phyloP scores from a whole-genome alignment of 2,329 filamentous ascomycete species.

The Epichloe coenophiala region DNA sequence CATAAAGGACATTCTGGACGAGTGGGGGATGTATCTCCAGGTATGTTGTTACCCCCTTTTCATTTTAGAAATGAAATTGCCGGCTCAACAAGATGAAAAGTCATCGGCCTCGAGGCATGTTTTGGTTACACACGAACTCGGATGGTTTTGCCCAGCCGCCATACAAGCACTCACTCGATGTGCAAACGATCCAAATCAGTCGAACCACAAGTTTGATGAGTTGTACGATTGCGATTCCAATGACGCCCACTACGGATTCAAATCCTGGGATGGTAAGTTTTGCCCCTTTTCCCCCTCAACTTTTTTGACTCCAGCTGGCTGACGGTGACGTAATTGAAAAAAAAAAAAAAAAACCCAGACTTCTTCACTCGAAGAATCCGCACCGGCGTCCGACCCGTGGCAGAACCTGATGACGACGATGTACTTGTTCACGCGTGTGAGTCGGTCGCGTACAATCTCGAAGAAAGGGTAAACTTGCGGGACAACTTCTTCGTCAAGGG shows the following conservation, averaged over 20 bases:
- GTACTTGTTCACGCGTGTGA: conserved; percentile 53
- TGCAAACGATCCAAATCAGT: conserved; percentile 29
- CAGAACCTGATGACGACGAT: conserved; percentile 35
- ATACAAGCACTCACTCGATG: conserved; percentile 34
- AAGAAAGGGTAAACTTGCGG: conserved; percentile 34
- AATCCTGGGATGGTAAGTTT: conserved; percentile 47
- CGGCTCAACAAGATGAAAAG: conserved; percentile 8
- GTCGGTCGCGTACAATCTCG: conserved; percentile 41
- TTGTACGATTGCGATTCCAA: conserved; percentile 47
- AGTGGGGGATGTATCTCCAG: conserved; percentile 40
- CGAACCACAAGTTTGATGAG: conserved; percentile 39
- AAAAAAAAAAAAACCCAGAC: conserved; percentile 14
- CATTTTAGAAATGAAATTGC: no score
- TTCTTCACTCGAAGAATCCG: conserved; percentile 52
- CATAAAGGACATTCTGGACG: conserved; percentile 39
- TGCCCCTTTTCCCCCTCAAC: not conserved
- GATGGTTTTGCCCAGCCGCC: conserved; percentile 43
- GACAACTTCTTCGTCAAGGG: no score
- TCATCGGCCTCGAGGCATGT: conserved; percentile 40
- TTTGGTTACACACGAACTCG: conserved; percentile 26
- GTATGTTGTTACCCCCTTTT: conserved; percentile 11
- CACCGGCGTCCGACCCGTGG: conserved; percentile 41
- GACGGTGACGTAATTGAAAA: no score
- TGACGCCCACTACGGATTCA: conserved; percentile 44
- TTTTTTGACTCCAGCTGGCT: not conserved